These are phyloP conservation scores for Neurospora sp. DNA, from an alignment of 495 filamentous ascomycete genomes.

Conservation along the genomic window DNA sequence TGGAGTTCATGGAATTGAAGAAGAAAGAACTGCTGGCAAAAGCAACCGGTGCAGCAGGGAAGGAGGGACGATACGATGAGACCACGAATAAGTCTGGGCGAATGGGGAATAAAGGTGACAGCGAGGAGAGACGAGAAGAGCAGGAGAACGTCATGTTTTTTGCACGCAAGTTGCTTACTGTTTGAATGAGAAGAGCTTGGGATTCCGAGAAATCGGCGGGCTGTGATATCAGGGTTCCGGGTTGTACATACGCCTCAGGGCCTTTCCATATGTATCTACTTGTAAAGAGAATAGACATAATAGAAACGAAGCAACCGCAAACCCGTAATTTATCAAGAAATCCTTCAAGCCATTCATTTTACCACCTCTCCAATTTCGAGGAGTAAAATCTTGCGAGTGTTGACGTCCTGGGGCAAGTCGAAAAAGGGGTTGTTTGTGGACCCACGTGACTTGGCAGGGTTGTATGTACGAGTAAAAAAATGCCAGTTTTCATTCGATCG, in stretches of 20 bases:
- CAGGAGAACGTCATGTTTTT: conserved; percentile 3
- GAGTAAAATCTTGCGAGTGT: neutral
- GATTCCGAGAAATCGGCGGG: neutral
- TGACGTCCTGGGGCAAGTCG: neutral
- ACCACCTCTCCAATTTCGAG: neutral
- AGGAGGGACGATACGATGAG: conserved; percentile 14
- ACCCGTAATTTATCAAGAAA: neutral
- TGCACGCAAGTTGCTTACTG: conserved; percentile 5
- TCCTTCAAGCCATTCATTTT: neutral
- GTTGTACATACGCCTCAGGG: neutral
- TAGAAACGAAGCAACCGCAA: neutral
- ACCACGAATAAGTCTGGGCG: conserved; percentile 14
- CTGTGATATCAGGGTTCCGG: neutral
- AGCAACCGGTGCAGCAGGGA: conserved; percentile 13
- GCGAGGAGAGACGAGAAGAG: neutral
- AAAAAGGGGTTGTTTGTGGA: neutral
- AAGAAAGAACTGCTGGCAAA: conserved; percentile 26
- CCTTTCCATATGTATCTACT: neutral
- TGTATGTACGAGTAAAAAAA: neutral
- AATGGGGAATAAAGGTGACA: neutral
- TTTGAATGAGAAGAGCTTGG: neutral
- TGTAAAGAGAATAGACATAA: neutral
- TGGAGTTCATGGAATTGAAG: conserved; percentile 25
- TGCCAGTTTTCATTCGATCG: neutral
- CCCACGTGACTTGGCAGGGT: neutral